Conservation (phyloP, 164 flowering plant genomes). For the Dillenia turbinata region DNA sequence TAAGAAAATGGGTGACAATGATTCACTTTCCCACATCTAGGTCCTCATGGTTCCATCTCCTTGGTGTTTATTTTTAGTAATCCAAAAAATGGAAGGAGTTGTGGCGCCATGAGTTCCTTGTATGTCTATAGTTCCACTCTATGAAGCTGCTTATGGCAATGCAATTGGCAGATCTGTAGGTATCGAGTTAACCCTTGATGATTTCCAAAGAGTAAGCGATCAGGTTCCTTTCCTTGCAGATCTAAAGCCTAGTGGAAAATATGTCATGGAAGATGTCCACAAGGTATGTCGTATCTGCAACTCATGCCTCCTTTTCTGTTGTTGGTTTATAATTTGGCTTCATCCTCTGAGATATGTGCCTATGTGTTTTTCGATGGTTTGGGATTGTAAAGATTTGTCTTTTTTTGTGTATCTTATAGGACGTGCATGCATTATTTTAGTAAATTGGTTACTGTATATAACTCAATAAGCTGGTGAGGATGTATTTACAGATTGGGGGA, state of each 20-base stretch:
- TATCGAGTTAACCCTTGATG: slow-evolving; percentile 75
- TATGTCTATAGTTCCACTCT: not conserved
- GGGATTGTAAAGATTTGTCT: too few species aligned
- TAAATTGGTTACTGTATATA: not conserved
- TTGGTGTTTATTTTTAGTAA: too few species aligned
- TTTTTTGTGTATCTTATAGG: not conserved
- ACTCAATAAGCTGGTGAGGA: not conserved
- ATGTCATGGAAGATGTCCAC: slow-evolving; percentile 97
- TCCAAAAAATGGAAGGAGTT: not conserved
- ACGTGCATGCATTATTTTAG: too few species aligned
- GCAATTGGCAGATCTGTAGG: slow-evolving; percentile 82
- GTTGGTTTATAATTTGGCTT: not conserved
- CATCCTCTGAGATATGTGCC: not conserved
- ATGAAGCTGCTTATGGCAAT: slow-evolving; percentile 12
- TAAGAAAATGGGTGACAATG: slow-evolving; percentile 16
- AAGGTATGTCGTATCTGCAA: slow-evolving; percentile 42
- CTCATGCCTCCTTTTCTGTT: not conserved
- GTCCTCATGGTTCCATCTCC: too few species aligned
- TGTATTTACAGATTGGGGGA: slow-evolving; percentile 71
- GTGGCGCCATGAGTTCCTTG: slow-evolving; percentile 1
- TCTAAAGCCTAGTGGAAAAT: slow-evolving; percentile 98
- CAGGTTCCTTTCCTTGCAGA: slow-evolving; percentile 90
- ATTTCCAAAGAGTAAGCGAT: slow-evolving; percentile 96
- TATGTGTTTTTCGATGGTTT: not conserved
- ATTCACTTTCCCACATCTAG: too few species aligned